Evolutionary conservation across 2,329 filamentous ascomycete genomes (phyloP), one percentile per base, ranked within the genome.

Genomic region (Fusarium sp.): DNA sequence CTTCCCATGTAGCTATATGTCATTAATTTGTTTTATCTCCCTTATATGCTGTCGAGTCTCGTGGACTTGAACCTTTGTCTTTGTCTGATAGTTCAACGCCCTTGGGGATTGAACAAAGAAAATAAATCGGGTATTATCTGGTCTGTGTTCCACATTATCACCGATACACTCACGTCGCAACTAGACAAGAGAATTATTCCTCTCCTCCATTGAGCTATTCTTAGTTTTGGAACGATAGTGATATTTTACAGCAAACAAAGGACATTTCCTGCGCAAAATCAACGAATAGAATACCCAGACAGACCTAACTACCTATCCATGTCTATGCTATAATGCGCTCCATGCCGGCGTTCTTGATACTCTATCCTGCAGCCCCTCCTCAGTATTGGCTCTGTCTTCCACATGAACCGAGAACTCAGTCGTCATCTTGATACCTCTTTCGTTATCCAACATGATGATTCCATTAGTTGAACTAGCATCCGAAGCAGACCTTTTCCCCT

Each of bases 371-470:
- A 50, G 33, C 6, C 48, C 33, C n/a, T 70, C 69, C 41, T 45
- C 62, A 13, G 35, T n/a, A 17, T 59, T 27, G 14, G 43, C 49
- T 25, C 67, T 59, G n/a, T 71, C 53, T 45, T 72, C 70, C 32
- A 73, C 54, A 6, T 62, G 52, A 8, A 73, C 62, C 17, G 60
- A 53, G 7, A 73, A 70, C 14, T 73, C 70, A 9, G 67, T 71
- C 7, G 60, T 71, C 48, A 72, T 44, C 35, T 61, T 56, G 10
- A 73, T 72, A 3, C 56, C 51, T 20, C 66, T 63, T 13, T 65
- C 64, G 10, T 67, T 46, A 13, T 61, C 48, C 17, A 68, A 9
- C 54, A 72, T 67, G 25, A 62, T 25, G 14, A 70, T 52, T 2
- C 66, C 67, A 8, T 40, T 53, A 14, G 56, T 52, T 11, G 71